These are phyloP conservation scores for Thymus mandschuricus DNA, from an alignment of 257 asterid species.

Conservation along the genomic window DNA sequence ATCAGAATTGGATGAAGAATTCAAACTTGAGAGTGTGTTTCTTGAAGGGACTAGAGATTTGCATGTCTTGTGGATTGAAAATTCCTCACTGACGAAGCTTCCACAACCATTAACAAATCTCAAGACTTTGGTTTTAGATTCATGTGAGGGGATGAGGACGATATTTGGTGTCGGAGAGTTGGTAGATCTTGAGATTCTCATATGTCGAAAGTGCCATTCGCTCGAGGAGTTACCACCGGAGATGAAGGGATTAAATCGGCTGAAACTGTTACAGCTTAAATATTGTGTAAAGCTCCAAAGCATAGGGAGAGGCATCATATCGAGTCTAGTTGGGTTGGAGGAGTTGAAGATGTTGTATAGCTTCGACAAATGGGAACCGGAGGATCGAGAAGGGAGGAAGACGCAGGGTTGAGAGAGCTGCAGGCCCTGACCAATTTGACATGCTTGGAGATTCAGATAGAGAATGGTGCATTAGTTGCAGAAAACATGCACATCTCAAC, in stretches of 20 bases:
- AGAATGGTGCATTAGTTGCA: neutral
- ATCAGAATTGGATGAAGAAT: too few species aligned
- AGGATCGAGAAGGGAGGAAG: neutral
- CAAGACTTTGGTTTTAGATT: neutral
- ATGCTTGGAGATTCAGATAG: slow-evolving; percentile 3
- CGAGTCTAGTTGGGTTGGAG: slow-evolving; percentile 10
- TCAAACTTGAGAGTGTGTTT: too few species aligned
- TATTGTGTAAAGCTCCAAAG: neutral
- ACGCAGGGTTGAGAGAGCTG: neutral
- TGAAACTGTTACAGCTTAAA: neutral
- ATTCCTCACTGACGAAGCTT: neutral
- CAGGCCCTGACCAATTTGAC: neutral
- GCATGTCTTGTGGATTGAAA: neutral
- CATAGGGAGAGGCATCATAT: neutral
- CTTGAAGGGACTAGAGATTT: too few species aligned
- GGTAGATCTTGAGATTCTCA: slow-evolving; percentile 9
- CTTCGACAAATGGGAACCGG: neutral
- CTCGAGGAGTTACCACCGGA: neutral
- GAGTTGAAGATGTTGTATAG: neutral
- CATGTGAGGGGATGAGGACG: neutral
- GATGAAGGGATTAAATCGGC: neutral
- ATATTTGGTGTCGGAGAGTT: neutral
- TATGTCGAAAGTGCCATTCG: neutral
- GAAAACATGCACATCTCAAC: neutral
- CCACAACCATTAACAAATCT: neutral